Evolutionary conservation across 2,329 filamentous ascomycete genomes (phyloP), one percentile per base, ranked within the genome.

Genomic region (Leptographium radiaticola): DNA sequence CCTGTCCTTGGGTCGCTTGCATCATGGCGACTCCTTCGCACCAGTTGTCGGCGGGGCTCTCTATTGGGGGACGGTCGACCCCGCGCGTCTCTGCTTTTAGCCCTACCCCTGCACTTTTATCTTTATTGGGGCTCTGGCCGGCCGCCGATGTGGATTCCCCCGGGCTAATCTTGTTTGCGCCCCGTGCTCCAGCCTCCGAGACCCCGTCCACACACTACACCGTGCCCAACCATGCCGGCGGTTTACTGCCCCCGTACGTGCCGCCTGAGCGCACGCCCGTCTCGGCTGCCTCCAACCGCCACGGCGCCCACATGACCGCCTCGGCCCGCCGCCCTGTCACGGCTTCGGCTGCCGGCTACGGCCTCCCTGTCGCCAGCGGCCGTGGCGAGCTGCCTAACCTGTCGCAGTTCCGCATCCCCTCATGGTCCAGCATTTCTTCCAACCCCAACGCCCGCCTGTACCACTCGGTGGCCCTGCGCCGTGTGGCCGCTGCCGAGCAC

Each of bases 131-230:
- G 34, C 44, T 42, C 2, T 49, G 33, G 42, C 25, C n/a, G 33
- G 36, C 48, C 42, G 20, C 34, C 45, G 20, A 20, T 33, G 30
- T 49, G 31, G 18, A 44, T 34, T 46, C 4, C 12, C n/a, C 30
- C 25, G 3, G 25, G 40, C 40, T 46, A 30, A 38, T 30, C 40
- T 16, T 18, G 34, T 40, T 6, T 33, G n/a, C 43, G 31, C 30
- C 31, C 42, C 33, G 33, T 45, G 25, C 15, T 49, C 9, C 59
- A 81, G 77, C 78, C 57, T 86, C 82, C 53, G 81, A 84, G 52
- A 77, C 74, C 2, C 83, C 83, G 6, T 81, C 81, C 1, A 84
- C 85, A 63, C 78, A 80, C 62, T 80, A 80, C 18, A 74, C 71
- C 52, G 69, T 71, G 38, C 71, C 68, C 13, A 60, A 70, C 59